Evolutionary conservation across 192 early-diverging fungal species (phyloP).

Genomic region (Coemansia sp.): DNA sequence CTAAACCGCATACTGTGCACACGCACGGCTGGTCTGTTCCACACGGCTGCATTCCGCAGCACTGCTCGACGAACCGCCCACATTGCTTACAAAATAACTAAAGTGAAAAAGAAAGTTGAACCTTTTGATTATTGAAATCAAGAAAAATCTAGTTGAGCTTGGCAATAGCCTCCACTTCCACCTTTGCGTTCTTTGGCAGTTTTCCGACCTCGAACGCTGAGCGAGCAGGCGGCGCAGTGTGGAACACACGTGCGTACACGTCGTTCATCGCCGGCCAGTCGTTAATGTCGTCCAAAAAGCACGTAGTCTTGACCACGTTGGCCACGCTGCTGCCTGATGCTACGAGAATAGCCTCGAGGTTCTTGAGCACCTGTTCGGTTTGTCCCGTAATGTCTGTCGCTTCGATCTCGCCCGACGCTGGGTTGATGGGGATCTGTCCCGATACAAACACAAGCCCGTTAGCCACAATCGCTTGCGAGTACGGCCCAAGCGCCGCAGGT

Average conservation of each 20-base stretch:
- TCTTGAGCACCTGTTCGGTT: slow-evolving; percentile 75
- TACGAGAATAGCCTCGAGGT: slow-evolving; percentile 81
- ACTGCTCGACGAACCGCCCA: neutral
- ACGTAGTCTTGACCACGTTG: slow-evolving; percentile 93
- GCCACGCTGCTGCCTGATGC: slow-evolving; percentile 76
- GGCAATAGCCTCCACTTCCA: slow-evolving; percentile 94
- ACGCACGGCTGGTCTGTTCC: neutral
- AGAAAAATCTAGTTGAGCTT: slow-evolving; percentile 47
- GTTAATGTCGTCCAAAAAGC: slow-evolving; percentile 90
- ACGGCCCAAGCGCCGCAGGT: slow-evolving; percentile 74
- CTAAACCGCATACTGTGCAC: neutral
- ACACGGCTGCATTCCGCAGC: too few species aligned
- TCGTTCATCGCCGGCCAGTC: slow-evolving; percentile 92
- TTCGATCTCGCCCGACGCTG: slow-evolving; percentile 73
- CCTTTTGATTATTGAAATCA: neutral
- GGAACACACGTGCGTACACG: slow-evolving; percentile 78
- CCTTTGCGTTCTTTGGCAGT: slow-evolving; percentile 84
- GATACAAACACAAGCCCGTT: slow-evolving; percentile 84
- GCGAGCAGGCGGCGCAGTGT: slow-evolving; percentile 65
- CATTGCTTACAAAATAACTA: neutral
- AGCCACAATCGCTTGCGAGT: slow-evolving; percentile 79
- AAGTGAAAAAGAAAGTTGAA: neutral
- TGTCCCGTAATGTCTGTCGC: slow-evolving; percentile 69
- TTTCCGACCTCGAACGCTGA: slow-evolving; percentile 87
- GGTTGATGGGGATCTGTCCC: slow-evolving; percentile 73